A percentile compares a stretch with the other conserved stretches of the same genome.
phyloP scores from a whole-genome alignment of 1,284 basidiomycete genomes.

The Ceratorhiza oryzae-sativae region DNA sequence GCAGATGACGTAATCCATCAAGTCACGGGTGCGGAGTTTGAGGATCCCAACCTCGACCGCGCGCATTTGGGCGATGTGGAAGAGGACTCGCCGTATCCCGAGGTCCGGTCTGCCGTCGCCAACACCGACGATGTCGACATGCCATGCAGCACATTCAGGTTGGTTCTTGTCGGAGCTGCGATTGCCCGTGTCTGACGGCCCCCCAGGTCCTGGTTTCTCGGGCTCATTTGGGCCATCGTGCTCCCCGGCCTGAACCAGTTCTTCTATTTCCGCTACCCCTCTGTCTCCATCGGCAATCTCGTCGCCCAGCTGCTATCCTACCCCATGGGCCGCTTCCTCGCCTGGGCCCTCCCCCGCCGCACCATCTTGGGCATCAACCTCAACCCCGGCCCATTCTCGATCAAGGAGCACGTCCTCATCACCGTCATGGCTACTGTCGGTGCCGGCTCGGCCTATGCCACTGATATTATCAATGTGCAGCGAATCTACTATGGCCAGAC shows the following conservation, averaged over 20 bases:
- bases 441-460: slow-evolving; percentile 48
- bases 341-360: slow-evolving; percentile 59
- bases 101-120: slow-evolving; percentile 52
- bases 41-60: slow-evolving; percentile 48
- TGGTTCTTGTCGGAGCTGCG: slow-evolving; percentile 44
- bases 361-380: slow-evolving; percentile 59
- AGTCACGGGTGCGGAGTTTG: slow-evolving; percentile 46
- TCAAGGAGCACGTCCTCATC: slow-evolving; percentile 69
- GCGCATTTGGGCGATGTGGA: slow-evolving; percentile 47
- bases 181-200: not conserved
- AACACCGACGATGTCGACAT: slow-evolving; percentile 51
- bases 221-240: slow-evolving; percentile 60
- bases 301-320: slow-evolving; percentile 54
- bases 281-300: slow-evolving; percentile 51
- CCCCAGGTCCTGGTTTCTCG: slow-evolving; percentile 51
- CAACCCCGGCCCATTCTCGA: slow-evolving; percentile 78
- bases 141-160: slow-evolving; percentile 51
- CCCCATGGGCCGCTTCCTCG: slow-evolving; percentile 63
- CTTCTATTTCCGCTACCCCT: slow-evolving; percentile 53
- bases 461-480: slow-evolving; percentile 69
- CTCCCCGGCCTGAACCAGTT: slow-evolving; percentile 58
- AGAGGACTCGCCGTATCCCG: slow-evolving; percentile 58
- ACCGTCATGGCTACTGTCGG: slow-evolving; percentile 51
- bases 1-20: slow-evolving; percentile 39
- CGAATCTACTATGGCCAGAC: slow-evolving; percentile 61